These are phyloP conservation scores for Hypocrella siamensis DNA, from an alignment of 2,329 filamentous ascomycete genomes.

Conservation along the genomic window DNA sequence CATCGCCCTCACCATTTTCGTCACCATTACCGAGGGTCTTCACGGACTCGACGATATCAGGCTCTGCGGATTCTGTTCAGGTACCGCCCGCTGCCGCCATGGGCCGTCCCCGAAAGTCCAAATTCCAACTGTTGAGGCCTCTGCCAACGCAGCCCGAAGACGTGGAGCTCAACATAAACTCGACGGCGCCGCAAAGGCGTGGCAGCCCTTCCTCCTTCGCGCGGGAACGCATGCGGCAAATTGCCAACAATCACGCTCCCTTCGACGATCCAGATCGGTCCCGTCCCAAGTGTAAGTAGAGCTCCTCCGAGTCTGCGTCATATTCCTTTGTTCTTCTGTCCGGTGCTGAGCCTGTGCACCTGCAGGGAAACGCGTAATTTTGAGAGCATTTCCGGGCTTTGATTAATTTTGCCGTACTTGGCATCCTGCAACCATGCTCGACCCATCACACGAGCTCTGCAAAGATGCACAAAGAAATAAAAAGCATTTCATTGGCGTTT, in stretches of 20 bases:
- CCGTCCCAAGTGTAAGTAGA: constrained; percentile 21
- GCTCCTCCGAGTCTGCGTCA: not conserved
- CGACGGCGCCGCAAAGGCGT: constrained; percentile 14
- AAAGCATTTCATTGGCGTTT: no score
- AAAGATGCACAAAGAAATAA: no score
- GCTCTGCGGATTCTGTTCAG: constrained; percentile 4
- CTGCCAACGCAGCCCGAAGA: constrained; percentile 22
- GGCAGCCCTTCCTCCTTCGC: constrained; percentile 27
- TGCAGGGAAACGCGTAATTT: constrained; percentile 4
- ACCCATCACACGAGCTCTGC: no score
- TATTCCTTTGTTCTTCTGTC: not conserved
- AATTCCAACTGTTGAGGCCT: constrained; percentile 15
- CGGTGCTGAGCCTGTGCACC: not conserved
- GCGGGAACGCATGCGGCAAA: constrained; percentile 25
- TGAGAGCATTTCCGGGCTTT: constrained; percentile 5
- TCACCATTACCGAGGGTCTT: no score
- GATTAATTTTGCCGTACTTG: not conserved
- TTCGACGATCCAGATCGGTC: constrained; percentile 25
- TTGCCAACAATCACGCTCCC: constrained; percentile 25
- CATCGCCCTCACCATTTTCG: constrained; percentile 1
- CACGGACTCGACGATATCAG: constrained; percentile 5
- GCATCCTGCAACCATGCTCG: not conserved
- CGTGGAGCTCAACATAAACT: constrained; percentile 12
- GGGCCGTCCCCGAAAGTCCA: constrained; percentile 11
- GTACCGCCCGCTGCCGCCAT: constrained; percentile 7